These are phyloP conservation scores for Atalantia buxifolia DNA, from an alignment of 345 rosid species.

Conservation along the genomic window DNA sequence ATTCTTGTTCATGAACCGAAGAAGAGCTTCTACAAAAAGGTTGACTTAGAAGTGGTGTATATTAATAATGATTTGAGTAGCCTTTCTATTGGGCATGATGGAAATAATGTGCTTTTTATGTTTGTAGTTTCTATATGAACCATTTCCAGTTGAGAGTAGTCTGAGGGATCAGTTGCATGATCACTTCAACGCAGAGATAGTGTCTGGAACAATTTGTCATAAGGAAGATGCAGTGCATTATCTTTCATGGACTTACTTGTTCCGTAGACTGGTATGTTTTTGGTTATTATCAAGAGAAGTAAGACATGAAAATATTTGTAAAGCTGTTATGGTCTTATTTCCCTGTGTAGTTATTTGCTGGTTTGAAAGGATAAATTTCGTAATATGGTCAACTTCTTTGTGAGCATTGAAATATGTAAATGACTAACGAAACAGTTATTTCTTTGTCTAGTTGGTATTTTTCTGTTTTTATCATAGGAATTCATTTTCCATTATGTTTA, in stretches of 20 bases:
- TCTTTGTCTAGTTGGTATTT: neutral
- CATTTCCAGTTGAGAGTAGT: slow-evolving; percentile 99
- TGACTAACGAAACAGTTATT: neutral
- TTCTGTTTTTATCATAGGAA: neutral
- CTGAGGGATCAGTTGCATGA: slow-evolving; percentile 80
- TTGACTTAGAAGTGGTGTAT: slow-evolving; percentile 14
- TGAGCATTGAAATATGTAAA: neutral
- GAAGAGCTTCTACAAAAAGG: slow-evolving; percentile 98
- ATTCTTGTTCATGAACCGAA: slow-evolving; percentile 99
- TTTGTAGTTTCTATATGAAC: slow-evolving; percentile 92
- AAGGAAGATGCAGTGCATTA: slow-evolving; percentile 95
- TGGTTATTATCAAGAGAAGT: neutral
- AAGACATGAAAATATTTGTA: neutral
- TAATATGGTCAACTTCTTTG: neutral
- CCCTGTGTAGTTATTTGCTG: too few relatives aligned
- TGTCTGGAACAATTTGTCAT: slow-evolving; percentile 78
- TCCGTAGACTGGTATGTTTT: slow-evolving; percentile 82
- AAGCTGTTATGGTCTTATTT: neutral
- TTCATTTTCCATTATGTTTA: neutral
- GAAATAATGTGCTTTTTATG: slow-evolving; percentile 14
- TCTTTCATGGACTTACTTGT: slow-evolving; percentile 95
- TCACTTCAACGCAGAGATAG: slow-evolving; percentile 93
- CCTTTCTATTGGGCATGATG: neutral
- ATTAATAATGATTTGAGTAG: slow-evolving; percentile 13
- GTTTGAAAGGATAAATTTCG: neutral